These are phyloP conservation scores for Fusarium keratoplasticum DNA, from an alignment of 2,329 filamentous ascomycete genomes.

Conservation along the genomic window DNA sequence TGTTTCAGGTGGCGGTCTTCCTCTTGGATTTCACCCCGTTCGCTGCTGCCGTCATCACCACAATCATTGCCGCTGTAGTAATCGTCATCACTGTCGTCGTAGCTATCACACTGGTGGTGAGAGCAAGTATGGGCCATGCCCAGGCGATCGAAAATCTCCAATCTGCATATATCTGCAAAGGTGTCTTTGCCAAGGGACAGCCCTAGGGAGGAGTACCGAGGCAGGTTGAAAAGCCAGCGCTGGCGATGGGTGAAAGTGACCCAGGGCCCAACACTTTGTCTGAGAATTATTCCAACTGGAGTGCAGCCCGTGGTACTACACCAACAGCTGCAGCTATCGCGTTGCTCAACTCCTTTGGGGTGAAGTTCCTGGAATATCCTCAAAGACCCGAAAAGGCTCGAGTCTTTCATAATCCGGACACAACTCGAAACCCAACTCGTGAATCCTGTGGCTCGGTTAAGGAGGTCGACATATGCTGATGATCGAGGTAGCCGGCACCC, in stretches of 20 bases:
- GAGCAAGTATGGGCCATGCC: slow-evolving; percentile 6
- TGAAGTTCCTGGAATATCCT: not conserved
- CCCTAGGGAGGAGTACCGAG: not conserved
- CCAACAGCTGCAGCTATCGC: not conserved
- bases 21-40: not conserved
- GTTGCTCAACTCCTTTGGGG: not conserved
- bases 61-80: not conserved
- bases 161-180: not conserved
- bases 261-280: fast-evolving
- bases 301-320: not conserved
- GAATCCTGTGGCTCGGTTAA: fast-evolving
- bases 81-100: not conserved
- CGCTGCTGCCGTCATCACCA: not conserved
- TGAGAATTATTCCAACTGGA: not conserved
- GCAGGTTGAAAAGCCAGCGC: not conserved
- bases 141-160: slow-evolving; percentile 2
- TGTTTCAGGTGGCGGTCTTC: not conserved
- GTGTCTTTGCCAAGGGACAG: not conserved
- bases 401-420: not conserved
- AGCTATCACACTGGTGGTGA: not conserved
- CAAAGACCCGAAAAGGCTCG: not conserved
- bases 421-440: fast-evolving
- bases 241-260: not conserved
- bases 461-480: not conserved
- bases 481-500: not conserved